Evolutionary conservation across 345 rosid genomes (phyloP).

Genomic region (Lepidium africanum): DNA sequence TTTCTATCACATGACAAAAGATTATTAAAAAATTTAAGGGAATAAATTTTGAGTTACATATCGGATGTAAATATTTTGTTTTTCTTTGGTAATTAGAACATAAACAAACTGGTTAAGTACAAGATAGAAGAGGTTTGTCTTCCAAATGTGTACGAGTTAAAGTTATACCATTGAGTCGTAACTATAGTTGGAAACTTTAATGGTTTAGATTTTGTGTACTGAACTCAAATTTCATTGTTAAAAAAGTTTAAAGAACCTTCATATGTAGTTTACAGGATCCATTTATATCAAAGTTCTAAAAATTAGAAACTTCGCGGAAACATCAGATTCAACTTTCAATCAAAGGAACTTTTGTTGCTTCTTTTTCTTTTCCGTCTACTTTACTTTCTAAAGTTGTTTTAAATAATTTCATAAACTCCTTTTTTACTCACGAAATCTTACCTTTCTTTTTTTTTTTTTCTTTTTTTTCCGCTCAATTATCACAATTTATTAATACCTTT

Average conservation of each 20-base stretch:
- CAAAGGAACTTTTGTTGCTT: conserved; percentile 1
- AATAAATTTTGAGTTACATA: too few relatives aligned
- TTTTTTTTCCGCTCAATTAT: not conserved
- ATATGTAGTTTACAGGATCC: not conserved
- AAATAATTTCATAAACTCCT: not conserved
- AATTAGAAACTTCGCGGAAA: conserved; percentile 9
- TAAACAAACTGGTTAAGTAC: not conserved
- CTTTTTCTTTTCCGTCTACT: not conserved
- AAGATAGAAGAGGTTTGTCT: not conserved
- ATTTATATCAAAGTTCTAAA: not conserved
- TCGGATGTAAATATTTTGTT: too few relatives aligned
- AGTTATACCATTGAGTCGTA: not conserved
- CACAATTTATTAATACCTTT: not conserved
- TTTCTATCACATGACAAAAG: too few relatives aligned
- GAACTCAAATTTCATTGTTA: not conserved
- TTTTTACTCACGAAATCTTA: conserved; percentile 14
- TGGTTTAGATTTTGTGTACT: not conserved
- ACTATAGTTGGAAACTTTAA: not conserved
- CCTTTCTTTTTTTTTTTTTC: not conserved
- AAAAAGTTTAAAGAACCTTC: not conserved
- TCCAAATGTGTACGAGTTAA: not conserved
- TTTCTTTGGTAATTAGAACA: too few relatives aligned
- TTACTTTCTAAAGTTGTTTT: not conserved
- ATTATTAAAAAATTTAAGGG: too few relatives aligned
- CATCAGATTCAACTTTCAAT: conserved; percentile 14